A percentile compares a stretch with the other conserved stretches of the same genome.
Conservation (phyloP, 2,329 filamentous ascomycete genomes). For the Colletotrichum siamense region DNA sequence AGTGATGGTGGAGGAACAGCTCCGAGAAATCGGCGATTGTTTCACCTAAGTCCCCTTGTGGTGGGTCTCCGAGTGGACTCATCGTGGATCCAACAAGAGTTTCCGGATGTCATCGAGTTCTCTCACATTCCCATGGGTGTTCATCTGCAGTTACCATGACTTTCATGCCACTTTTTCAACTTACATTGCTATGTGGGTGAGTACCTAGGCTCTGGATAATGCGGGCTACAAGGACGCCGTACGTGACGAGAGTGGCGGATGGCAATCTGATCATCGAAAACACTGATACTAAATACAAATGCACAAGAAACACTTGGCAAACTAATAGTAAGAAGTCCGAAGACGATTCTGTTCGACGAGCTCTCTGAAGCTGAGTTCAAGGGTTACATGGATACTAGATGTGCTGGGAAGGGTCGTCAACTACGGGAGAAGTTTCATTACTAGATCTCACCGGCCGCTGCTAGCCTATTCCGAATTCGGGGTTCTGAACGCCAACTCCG, state of each 20-base stretch:
- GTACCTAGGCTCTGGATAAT: background rate
- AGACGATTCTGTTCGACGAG: background rate
- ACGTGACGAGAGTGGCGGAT: background rate
- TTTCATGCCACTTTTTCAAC: background rate
- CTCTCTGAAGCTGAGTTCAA: background rate
- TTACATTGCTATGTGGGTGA: background rate
- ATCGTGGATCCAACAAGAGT: background rate
- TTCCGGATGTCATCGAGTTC: background rate
- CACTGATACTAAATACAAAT: background rate
- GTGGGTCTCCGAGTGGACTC: background rate
- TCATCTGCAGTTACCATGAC: background rate
- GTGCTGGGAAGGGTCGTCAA: background rate
- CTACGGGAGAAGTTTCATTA: background rate
- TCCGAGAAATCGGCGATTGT: background rate
- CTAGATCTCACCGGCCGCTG: background rate
- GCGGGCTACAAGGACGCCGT: background rate
- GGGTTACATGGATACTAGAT: background rate
- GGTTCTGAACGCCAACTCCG: rapidly evolving
- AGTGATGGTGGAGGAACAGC: background rate
- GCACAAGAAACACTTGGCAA: background rate
- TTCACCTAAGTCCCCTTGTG: background rate
- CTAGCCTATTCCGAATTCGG: background rate
- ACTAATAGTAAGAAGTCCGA: background rate
- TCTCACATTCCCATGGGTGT: background rate
- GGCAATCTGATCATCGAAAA: background rate